Conservation (phyloP, 2,329 filamentous ascomycete species). For the Stagonosporopsis vannaccii region DNA sequence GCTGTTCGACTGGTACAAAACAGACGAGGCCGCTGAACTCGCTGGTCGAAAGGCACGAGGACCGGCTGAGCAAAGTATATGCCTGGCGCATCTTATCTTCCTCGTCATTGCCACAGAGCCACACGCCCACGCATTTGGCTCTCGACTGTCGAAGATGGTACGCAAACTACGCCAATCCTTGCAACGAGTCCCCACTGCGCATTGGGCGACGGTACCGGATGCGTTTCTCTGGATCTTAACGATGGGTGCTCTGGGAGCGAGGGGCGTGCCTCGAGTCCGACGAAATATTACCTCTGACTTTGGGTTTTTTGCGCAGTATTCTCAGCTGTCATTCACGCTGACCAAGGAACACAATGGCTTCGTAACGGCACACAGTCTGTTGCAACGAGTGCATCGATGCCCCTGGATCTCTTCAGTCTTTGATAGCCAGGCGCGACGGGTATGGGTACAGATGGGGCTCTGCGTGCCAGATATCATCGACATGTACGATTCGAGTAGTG, state of each 20-base stretch:
- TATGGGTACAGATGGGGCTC: slow-evolving; percentile 32
- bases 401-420: slow-evolving; percentile 35
- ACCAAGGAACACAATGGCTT: slow-evolving; percentile 8
- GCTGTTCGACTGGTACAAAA: slow-evolving; percentile 39
- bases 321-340: slow-evolving; percentile 14
- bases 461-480: slow-evolving; percentile 19
- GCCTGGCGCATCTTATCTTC: slow-evolving; percentile 38
- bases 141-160: slow-evolving; percentile 29
- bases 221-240: slow-evolving; percentile 41
- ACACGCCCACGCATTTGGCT: slow-evolving; percentile 21
- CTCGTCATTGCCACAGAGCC: slow-evolving; percentile 34
- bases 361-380: slow-evolving; percentile 21
- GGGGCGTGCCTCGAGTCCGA: slow-evolving; percentile 11
- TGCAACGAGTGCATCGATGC: slow-evolving; percentile 4
- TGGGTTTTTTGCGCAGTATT: slow-evolving; percentile 31
- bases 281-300: slow-evolving; percentile 5
- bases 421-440: slow-evolving; percentile 23
- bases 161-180: slow-evolving; percentile 31
- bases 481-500: slow-evolving; percentile 18
- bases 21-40: slow-evolving; percentile 16
- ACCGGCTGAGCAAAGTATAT: slow-evolving; percentile 35
- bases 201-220: slow-evolving; percentile 32
- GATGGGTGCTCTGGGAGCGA: slow-evolving; percentile 38
- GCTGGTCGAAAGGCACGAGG: not conserved
- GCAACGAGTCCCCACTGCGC: slow-evolving; percentile 19